phyloP scores from a whole-genome alignment of 2,329 filamentous ascomycete species.

The Talaromyces atroroseus region DNA sequence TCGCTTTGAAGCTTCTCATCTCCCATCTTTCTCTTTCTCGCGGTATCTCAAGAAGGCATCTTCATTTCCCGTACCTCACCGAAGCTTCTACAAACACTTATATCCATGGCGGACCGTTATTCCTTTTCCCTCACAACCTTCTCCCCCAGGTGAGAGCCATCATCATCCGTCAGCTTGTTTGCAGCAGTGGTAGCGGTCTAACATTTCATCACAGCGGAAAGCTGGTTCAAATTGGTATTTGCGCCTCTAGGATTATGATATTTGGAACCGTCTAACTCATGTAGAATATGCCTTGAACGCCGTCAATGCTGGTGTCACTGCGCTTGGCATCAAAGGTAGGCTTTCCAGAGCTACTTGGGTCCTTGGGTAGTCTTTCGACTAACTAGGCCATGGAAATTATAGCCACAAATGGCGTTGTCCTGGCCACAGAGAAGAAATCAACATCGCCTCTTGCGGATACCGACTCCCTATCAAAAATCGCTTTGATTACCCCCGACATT shows the following conservation, averaged over 20 bases:
- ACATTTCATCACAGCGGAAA: conserved; percentile 67
- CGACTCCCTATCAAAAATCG: conserved; percentile 92
- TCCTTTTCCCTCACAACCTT: conserved; percentile 99
- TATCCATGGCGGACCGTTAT: conserved; percentile 91
- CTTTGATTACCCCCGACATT: conserved; percentile 96
- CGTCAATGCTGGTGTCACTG: conserved; percentile 98
- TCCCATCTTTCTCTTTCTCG: conserved; percentile 8
- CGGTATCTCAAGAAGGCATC: background rate
- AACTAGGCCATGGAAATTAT: conserved; percentile 6
- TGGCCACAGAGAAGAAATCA: conserved; percentile 99
- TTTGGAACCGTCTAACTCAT: conserved; percentile 19
- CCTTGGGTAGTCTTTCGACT: background rate
- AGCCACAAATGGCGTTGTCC: conserved; percentile 98
- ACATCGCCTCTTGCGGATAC: conserved; percentile 95
- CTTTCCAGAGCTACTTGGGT: conserved; percentile 4
- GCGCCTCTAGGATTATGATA: conserved; percentile 10
- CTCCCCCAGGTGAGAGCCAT: conserved; percentile 79
- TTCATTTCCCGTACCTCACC: conserved; percentile 3
- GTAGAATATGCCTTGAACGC: conserved; percentile 98
- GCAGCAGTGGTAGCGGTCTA: conserved; percentile 32
- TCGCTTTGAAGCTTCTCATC: conserved; percentile 25
- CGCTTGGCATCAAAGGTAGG: conserved; percentile 94
- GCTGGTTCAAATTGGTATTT: conserved; percentile 90
- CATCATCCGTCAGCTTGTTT: conserved; percentile 19
- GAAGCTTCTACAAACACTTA: conserved; percentile 15